Base-by-base conservation (phyloP, 2,329 filamentous ascomycete genomes). In the Lachnellula occidentalis region DNA sequence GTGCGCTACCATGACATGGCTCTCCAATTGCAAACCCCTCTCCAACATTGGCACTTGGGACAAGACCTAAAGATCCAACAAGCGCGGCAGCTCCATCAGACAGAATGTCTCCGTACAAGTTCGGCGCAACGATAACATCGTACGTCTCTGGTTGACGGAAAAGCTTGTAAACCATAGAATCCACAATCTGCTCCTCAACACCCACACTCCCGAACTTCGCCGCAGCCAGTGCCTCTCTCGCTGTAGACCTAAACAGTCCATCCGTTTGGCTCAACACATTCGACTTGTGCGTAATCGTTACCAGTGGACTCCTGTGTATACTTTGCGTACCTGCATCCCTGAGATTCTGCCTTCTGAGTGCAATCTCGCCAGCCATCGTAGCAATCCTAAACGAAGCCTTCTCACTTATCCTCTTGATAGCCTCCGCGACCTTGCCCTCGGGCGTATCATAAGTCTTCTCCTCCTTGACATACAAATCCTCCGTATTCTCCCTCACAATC, bases 141-240 rank as follows among this genome's bases (percentile, higher is more conserved):
- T 97, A 99, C 69, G 87, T 87, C 68, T 87, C 81, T 43, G 94
- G 94, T 74, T 97, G 90, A 59, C 92, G 90, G 85, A 97, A 97
- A 54, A 99, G 87, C 79, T 97, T 97, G 83, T 97, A 97, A 55
- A 97, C 91, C 94, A 99, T 99, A 58, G 87, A 92, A 75, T 99
- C 94, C 60, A 99, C 92, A 65, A 99, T 99, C 77, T 99, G 94
- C 79, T 97, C 94, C 74, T 97, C 94, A 52, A 96, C 79, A 42
- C 75, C 74, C 51, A 95, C 76, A 49, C 72, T 73, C 57, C 74
- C 73, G 76, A 89, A 96, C 62, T 76, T 79, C 12, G 80, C 64
- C 50, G 79, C 78, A 27, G 83, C 79, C 8, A 97, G 84, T 4
- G 89, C 90, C 31, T 79, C 78, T 63, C 88, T 85, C 15, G 89